These are phyloP conservation scores for Yamadazyma aaseri DNA, from an alignment of 1,139 yeast genomes.

Conservation along the genomic window DNA sequence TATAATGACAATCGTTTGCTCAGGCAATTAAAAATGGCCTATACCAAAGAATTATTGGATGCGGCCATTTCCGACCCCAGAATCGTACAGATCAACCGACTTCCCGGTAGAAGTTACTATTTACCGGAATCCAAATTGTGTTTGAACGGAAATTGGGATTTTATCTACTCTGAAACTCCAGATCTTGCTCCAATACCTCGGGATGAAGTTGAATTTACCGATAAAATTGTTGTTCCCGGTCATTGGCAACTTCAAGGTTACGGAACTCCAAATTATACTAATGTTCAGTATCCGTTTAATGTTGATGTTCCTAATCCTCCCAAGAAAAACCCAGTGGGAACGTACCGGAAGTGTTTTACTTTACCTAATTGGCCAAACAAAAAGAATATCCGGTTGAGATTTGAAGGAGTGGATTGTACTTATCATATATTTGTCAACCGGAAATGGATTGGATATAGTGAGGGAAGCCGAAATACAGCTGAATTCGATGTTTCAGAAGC, in stretches of 20 bases:
- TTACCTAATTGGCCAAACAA: constrained; percentile 15
- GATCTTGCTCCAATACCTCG: constrained; percentile 18
- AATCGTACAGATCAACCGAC: constrained; percentile 13
- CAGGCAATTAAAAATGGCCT: too few species aligned
- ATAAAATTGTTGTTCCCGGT: constrained; percentile 28
- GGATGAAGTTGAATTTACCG: constrained; percentile 11
- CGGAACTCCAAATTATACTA: constrained; percentile 32
- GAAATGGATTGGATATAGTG: constrained; percentile 25
- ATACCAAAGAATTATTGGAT: constrained; percentile 1
- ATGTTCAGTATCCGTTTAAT: constrained; percentile 28
- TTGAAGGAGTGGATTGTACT: constrained; percentile 34
- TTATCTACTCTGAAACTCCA: constrained; percentile 20
- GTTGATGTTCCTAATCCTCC: constrained; percentile 33
- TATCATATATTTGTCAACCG: constrained; percentile 29
- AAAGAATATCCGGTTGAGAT: constrained; percentile 20
- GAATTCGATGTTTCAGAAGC: constrained; percentile 25
- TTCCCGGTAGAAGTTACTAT: constrained; percentile 16
- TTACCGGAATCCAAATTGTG: constrained; percentile 12
- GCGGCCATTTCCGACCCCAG: constrained; percentile 11
- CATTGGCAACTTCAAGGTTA: constrained; percentile 36
- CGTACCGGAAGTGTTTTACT: constrained; percentile 23
- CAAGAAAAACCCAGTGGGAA: constrained; percentile 30
- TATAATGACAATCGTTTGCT: too few species aligned
- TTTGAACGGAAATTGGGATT: constrained; percentile 32
- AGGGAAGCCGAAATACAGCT: constrained; percentile 31